These are phyloP conservation scores for Tetragonia tetragonoides DNA, from an alignment of 148 eudicot species.

Conservation along the genomic window DNA sequence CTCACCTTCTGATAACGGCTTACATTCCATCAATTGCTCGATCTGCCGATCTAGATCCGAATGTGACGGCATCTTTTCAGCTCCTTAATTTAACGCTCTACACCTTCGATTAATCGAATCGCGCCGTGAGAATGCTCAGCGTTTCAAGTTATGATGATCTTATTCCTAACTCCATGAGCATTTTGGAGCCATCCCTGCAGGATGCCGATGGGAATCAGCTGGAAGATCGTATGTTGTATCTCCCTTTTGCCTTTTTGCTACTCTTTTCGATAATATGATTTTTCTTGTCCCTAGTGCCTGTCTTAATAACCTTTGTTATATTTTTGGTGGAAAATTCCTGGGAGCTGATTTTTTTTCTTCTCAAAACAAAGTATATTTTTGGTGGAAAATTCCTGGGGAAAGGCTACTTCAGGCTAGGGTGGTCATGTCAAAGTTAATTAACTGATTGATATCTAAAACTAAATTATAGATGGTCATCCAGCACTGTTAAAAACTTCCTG, in stretches of 20 bases:
- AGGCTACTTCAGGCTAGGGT: not conserved
- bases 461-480: not conserved
- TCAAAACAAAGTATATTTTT: not conserved
- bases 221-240: constrained; percentile 19
- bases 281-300: not conserved
- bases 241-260: not conserved
- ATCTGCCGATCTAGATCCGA: constrained; percentile 89
- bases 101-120: not conserved
- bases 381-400: too few species aligned
- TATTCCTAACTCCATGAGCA: not conserved
- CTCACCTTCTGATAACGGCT: constrained; percentile 71
- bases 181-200: constrained; percentile 8
- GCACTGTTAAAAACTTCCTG: not conserved
- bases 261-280: not conserved
- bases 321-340: not conserved
- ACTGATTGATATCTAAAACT: not conserved
- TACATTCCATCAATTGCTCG: constrained; percentile 89
- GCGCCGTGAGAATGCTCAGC: constrained; percentile 30
- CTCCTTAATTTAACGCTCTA: not conserved
- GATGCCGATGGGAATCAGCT: constrained; percentile 18
- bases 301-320: not conserved
- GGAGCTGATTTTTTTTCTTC: not conserved
- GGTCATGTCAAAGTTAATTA: not conserved
- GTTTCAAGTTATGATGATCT: constrained; percentile 19
- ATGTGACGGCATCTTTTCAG: constrained; percentile 57